Percentiles rank a stretch among this genome's conserved stretches.
Evolutionary conservation across 2,329 filamentous ascomycete genomes (phyloP).

Genomic region (Neonectria punicea): DNA sequence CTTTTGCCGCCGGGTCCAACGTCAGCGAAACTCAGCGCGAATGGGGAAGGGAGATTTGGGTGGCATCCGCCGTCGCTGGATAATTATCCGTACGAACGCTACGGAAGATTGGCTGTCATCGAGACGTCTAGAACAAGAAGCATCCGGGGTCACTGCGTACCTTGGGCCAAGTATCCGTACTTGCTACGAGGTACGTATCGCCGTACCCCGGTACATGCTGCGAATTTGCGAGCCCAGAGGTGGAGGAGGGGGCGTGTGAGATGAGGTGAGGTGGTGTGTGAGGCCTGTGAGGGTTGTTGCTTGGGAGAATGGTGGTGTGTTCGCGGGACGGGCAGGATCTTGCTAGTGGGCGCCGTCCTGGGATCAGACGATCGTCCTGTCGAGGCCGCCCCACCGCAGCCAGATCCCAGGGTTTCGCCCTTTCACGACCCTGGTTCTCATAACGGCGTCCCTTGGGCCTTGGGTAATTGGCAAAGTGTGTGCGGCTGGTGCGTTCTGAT

Average conservation of each 20-base stretch:
- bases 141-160: constrained; percentile 13
- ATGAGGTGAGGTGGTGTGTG: constrained; percentile 3
- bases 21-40: constrained; percentile 8
- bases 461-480: constrained; percentile 5
- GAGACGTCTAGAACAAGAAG: constrained; percentile 20
- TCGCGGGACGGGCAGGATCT: constrained; percentile 46
- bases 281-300: constrained; percentile 28
- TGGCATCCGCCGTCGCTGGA: neutral
- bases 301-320: constrained; percentile 33
- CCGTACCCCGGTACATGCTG: neutral
- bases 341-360: constrained; percentile 39
- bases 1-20: constrained; percentile 14
- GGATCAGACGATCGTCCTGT: constrained; percentile 46
- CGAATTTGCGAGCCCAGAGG: neutral
- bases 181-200: constrained; percentile 11
- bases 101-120: constrained; percentile 5
- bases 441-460: constrained; percentile 12
- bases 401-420: constrained; percentile 45
- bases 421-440: constrained; percentile 34
- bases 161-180: neutral
- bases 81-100: constrained; percentile 10
- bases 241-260: constrained; percentile 27
- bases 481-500: constrained; percentile 6
- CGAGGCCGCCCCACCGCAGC: constrained; percentile 40
- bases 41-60: constrained; percentile 1